phyloP scores from a whole-genome alignment of 2,329 filamentous ascomycete genomes.

The Fusarium sarcochroum region DNA sequence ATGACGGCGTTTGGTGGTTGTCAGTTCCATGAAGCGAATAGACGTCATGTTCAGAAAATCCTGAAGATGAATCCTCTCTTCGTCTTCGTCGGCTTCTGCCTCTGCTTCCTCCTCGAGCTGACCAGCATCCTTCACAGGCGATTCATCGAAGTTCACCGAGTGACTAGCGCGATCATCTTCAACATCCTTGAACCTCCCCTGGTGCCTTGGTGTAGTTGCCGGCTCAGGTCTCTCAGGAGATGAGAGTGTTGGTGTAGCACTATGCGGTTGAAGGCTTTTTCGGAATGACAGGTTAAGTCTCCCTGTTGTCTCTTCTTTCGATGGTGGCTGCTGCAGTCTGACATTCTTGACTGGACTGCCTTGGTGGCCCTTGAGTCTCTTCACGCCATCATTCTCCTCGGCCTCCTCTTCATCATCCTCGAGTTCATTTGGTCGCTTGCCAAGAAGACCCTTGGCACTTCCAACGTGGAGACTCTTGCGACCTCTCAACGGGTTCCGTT shows the following conservation, averaged over 20 bases:
- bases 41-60: slow-evolving; percentile 96
- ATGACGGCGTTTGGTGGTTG: slow-evolving; percentile 92
- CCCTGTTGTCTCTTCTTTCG: slow-evolving; percentile 76
- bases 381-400: slow-evolving; percentile 72
- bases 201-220: slow-evolving; percentile 69
- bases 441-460: slow-evolving; percentile 79
- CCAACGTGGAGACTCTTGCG: slow-evolving; percentile 84
- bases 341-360: slow-evolving; percentile 84
- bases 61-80: slow-evolving; percentile 82
- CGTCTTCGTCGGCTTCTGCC: slow-evolving; percentile 63
- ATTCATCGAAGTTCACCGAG: slow-evolving; percentile 61
- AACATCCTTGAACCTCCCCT: slow-evolving; percentile 68
- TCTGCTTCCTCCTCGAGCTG: slow-evolving; percentile 64
- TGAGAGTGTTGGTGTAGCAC: slow-evolving; percentile 61
- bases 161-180: slow-evolving; percentile 63
- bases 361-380: slow-evolving; percentile 79
- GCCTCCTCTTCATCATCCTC: slow-evolving; percentile 72
- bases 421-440: slow-evolving; percentile 80
- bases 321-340: slow-evolving; percentile 76
- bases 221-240: slow-evolving; percentile 61
- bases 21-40: slow-evolving; percentile 98
- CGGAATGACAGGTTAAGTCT: slow-evolving; percentile 66
- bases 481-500: slow-evolving; percentile 75
- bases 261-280: slow-evolving; percentile 63
- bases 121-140: slow-evolving; percentile 56